Evolutionary conservation across 2,329 filamentous ascomycete genomes (phyloP), one percentile per base, ranked within the genome.

Genomic region (Dothistroma pini): DNA sequence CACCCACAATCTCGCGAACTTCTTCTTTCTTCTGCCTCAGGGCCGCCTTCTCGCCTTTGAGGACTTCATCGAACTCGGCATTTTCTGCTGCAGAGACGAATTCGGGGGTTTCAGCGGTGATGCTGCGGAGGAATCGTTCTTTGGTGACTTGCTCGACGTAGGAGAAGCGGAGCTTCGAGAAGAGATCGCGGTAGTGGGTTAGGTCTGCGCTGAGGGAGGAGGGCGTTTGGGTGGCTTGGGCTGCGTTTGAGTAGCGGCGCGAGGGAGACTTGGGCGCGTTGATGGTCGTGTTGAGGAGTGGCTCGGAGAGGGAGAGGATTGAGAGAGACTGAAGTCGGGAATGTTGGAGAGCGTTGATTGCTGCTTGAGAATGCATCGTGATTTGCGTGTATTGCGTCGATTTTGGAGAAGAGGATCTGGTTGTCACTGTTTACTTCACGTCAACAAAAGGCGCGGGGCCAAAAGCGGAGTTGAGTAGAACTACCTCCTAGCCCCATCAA

Each of bases 71-170:
- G 25, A 96, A 78, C 60, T 88, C 86, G 53, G 88, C 79, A 73
- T 97, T 97, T 72, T 97, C 93, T 69, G 87, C 84, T 49, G 88
- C 85, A 47, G 88, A 88, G 60, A 96, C 90, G 51, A 97, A 89
- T 16, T 93, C 82, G 0, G 93, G 95, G 54, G 93, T 91, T 65
- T 96, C 90, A 65, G 91, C 91, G 16, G 96, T 91, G 69, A 97
- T 96, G 65, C 90, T 88, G 68, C 92, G 90, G 58, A 99, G 88
- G 76, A 97, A 97, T 72, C 96, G 96, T 75, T 99, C 95, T 78
- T 97, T 99, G 50, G 93, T 97, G 64, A 97, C 92, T 80, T 97
- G 95, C 77, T 99, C 95, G 69, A 97, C 89, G 77, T 97, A 97
- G 66, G 90, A 96, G 80, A 97, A 97, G 69, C 93, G 91, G 44